These are phyloP conservation scores for Cryptococcus maquisensis DNA, from an alignment of 1,284 basidiomycete species.

Conservation along the genomic window DNA sequence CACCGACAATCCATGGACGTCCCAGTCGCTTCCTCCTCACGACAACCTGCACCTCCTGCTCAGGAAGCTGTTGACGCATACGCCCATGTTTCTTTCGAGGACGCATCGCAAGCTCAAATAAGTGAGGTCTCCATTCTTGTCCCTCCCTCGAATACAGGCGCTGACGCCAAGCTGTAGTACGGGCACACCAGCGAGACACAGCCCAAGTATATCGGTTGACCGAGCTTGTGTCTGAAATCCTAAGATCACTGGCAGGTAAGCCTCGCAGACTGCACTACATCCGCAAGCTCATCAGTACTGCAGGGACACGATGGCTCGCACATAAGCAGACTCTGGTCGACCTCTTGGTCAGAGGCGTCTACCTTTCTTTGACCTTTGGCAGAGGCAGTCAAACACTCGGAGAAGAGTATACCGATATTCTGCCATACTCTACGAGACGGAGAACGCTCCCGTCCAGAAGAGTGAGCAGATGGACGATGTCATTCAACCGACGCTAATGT, in stretches of 20 bases:
- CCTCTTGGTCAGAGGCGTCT: slow-evolving; percentile 63
- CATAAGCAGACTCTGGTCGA: slow-evolving; percentile 77
- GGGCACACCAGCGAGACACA: slow-evolving; percentile 78
- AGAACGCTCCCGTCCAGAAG: slow-evolving; percentile 17
- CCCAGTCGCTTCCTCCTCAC: slow-evolving; percentile 15
- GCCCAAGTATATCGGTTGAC: slow-evolving; percentile 70
- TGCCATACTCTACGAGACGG: slow-evolving; percentile 57
- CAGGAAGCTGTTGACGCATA: slow-evolving; percentile 7
- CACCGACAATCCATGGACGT: slow-evolving; percentile 6
- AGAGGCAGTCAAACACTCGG: slow-evolving; percentile 78
- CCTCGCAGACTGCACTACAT: background rate
- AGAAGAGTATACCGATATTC: slow-evolving; percentile 86
- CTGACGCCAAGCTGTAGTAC: slow-evolving; percentile 54
- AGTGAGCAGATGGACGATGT: slow-evolving; percentile 12
- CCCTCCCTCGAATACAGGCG: background rate
- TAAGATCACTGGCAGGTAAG: slow-evolving; percentile 71
- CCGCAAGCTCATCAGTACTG: background rate
- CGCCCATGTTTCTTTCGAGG: slow-evolving; percentile 25
- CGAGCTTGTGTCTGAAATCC: slow-evolving; percentile 68
- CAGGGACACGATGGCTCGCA: slow-evolving; percentile 81
- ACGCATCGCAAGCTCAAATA: slow-evolving; percentile 67
- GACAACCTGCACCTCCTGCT: slow-evolving; percentile 5
- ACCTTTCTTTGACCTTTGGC: slow-evolving; percentile 72
- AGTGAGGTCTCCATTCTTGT: slow-evolving; percentile 54
- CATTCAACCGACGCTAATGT: background rate